These are phyloP conservation scores for Plasmodium sp. DNA, from an alignment of 169 alveolate genomes.

Conservation along the genomic window DNA sequence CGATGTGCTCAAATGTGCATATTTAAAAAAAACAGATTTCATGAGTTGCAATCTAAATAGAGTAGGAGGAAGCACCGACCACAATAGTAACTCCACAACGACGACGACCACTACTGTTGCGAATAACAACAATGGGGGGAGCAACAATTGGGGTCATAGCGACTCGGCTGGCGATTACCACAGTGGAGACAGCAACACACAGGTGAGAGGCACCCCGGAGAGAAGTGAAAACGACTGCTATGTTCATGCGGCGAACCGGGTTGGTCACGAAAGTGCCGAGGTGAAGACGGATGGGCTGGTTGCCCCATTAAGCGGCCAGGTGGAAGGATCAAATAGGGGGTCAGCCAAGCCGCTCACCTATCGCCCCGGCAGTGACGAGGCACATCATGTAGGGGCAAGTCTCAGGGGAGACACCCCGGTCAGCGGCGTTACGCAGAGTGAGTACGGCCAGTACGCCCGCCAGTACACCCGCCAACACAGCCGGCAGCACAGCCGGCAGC, in stretches of 20 bases:
- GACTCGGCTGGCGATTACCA: not conserved
- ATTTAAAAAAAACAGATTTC: not conserved
- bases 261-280: not conserved
- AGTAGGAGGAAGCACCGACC: not conserved
- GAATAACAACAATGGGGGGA: not conserved
- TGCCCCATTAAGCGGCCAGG: not conserved
- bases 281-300: not conserved
- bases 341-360: not conserved
- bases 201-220: not conserved
- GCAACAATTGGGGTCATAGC: not conserved
- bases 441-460: not conserved
- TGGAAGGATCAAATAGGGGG: not conserved
- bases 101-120: slow-evolving; percentile 1
- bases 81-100: slow-evolving; percentile 9
- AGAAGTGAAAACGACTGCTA: not conserved
- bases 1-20: not conserved
- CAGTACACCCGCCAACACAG: not conserved
- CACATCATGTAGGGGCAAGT: not conserved
- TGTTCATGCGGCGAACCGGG: not conserved
- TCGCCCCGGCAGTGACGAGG: not conserved
- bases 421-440: not conserved
- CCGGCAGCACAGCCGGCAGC: not conserved
- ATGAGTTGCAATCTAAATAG: not conserved
- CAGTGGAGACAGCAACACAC: not conserved
- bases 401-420: not conserved